Percentiles rank a stretch among this genome's conserved stretches.
These are phyloP conservation scores for Pestalotiopsis sp. DNA, from an alignment of 2,329 filamentous ascomycete species.

Conservation along the genomic window DNA sequence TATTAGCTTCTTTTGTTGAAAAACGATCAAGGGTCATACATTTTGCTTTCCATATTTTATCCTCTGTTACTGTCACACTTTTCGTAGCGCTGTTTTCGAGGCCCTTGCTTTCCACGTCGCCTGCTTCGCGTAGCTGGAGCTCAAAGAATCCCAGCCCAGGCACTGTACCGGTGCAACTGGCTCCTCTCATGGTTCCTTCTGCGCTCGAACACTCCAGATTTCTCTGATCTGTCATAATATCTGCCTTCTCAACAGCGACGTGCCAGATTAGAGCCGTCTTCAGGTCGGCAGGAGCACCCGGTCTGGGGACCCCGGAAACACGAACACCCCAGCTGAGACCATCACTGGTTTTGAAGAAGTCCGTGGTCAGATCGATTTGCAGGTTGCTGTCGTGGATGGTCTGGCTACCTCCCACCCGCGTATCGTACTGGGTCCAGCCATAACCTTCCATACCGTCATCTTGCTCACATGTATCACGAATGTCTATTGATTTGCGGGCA, in stretches of 20 bases:
- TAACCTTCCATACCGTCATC: constrained; percentile 70
- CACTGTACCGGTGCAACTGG: constrained; percentile 58
- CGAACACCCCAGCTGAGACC: constrained; percentile 67
- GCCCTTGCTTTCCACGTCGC: constrained; percentile 40
- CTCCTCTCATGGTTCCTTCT: constrained; percentile 39
- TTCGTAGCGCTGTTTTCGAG: constrained; percentile 49
- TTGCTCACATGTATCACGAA: constrained; percentile 72
- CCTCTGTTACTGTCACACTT: constrained; percentile 58
- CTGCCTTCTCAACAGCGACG: constrained; percentile 62
- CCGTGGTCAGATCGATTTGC: constrained; percentile 68
- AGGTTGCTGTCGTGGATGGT: constrained; percentile 69
- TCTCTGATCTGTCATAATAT: constrained; percentile 30
- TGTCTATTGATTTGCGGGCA: too few species aligned
- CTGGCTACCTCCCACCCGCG: constrained; percentile 65
- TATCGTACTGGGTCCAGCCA: constrained; percentile 73
- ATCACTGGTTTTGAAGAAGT: constrained; percentile 71
- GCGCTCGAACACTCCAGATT: neutral
- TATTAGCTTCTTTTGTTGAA: constrained; percentile 19
- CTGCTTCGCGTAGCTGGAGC: constrained; percentile 58
- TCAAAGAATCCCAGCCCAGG: constrained; percentile 63
- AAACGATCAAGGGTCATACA: constrained; percentile 33
- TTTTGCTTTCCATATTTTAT: constrained; percentile 70
- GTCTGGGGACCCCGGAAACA: constrained; percentile 62
- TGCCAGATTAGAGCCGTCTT: constrained; percentile 66
- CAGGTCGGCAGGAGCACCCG: constrained; percentile 54